phyloP scores from a whole-genome alignment of 2,329 filamentous ascomycete species.

The Botrytis byssoidea region DNA sequence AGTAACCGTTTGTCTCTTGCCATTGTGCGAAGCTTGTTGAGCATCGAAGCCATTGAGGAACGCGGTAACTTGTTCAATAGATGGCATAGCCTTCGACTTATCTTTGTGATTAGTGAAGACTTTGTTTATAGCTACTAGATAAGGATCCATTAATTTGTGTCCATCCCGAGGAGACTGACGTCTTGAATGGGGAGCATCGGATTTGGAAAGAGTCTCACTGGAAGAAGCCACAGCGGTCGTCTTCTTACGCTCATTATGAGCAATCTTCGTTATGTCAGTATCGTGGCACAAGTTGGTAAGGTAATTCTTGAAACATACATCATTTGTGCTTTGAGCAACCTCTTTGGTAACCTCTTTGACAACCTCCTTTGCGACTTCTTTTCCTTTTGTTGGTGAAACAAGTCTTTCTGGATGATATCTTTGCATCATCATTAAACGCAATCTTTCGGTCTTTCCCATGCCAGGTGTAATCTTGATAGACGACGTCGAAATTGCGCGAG shows the following conservation, averaged over 20 bases:
- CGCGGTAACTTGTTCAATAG: constrained; percentile 15
- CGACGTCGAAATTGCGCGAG: background rate
- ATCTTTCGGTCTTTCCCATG: background rate
- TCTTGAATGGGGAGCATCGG: constrained; percentile 12
- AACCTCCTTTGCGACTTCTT: background rate
- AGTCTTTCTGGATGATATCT: background rate
- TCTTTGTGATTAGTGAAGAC: constrained; percentile 17
- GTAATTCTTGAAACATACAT: background rate
- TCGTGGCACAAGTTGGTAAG: background rate
- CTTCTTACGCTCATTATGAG: constrained; percentile 11
- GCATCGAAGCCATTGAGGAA: constrained; percentile 19
- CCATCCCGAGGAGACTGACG: background rate
- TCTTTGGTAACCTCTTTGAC: background rate
- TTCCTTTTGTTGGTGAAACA: background rate
- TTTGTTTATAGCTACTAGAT: constrained; percentile 22
- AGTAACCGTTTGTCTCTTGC: background rate
- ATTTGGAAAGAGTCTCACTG: constrained; percentile 13
- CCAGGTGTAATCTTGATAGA: background rate
- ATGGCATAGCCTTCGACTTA: constrained; percentile 16
- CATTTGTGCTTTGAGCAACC: background rate
- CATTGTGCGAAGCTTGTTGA: background rate
- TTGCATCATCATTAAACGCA: background rate
- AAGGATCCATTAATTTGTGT: constrained; percentile 21
- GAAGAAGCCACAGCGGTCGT: constrained; percentile 16
- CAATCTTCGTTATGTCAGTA: constrained; percentile 1